These are phyloP conservation scores for Aspergillus cristatus DNA, from an alignment of 495 filamentous ascomycete species.

Conservation along the genomic window DNA sequence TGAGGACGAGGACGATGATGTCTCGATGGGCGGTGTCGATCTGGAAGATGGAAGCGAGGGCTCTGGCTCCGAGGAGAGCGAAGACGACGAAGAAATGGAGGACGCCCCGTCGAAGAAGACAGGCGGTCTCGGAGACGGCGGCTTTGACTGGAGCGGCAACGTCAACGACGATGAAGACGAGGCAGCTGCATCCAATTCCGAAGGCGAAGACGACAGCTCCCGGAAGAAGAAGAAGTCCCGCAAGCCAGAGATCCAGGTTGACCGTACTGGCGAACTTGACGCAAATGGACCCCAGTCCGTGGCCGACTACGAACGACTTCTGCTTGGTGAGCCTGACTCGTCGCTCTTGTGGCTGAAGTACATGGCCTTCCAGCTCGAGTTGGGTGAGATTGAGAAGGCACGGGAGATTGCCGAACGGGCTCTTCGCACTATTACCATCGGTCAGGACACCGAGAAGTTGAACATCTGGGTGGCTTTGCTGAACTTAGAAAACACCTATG, in stretches of 20 bases:
- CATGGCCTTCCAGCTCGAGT: slow-evolving; percentile 92
- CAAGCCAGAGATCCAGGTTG: slow-evolving; percentile 73
- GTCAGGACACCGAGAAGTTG: slow-evolving; percentile 79
- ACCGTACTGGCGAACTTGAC: slow-evolving; percentile 82
- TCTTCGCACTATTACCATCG: slow-evolving; percentile 76
- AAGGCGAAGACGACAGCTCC: slow-evolving; percentile 35
- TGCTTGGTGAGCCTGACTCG: slow-evolving; percentile 83
- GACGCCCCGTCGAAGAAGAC: slow-evolving; percentile 17
- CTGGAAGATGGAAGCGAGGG: slow-evolving; percentile 42
- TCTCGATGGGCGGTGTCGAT: slow-evolving; percentile 43
- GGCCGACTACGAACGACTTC: slow-evolving; percentile 84
- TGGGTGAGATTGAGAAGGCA: slow-evolving; percentile 77
- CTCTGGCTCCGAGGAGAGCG: slow-evolving; percentile 27
- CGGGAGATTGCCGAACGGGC: slow-evolving; percentile 84
- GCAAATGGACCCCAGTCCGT: slow-evolving; percentile 82
- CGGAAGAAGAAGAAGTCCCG: slow-evolving; percentile 74
- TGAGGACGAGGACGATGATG: slow-evolving; percentile 31
- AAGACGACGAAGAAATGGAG: slow-evolving; percentile 27
- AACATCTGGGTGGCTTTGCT: slow-evolving; percentile 92
- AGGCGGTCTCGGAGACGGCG: slow-evolving; percentile 60
- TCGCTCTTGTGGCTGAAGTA: slow-evolving; percentile 88
- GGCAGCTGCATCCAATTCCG: slow-evolving; percentile 31
- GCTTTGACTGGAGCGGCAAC: slow-evolving; percentile 81
- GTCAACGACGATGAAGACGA: slow-evolving; percentile 40
- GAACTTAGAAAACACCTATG: slow-evolving; percentile 89